Base-by-base conservation (phyloP, 1,139 yeast genomes). In the Sugiyamaella japonica region DNA sequence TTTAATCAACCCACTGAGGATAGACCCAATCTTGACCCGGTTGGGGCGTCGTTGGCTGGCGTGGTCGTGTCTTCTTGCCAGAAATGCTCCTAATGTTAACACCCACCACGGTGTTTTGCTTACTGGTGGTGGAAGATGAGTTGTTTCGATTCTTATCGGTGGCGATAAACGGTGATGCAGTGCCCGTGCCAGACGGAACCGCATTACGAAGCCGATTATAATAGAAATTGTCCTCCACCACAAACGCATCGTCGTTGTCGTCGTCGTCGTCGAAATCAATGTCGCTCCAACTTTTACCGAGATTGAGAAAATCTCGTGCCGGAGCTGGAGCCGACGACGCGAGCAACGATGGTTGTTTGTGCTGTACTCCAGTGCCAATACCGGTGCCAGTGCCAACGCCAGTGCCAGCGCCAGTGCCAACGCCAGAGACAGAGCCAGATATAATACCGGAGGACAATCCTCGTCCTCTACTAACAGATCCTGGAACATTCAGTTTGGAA, bases 211-310 rank as follows among this genome's bases (percentile, higher is more conserved):
- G 44, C 7, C 31, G 37, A 25, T 47, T 47, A 16, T 47, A 47
- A 25, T 47, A 47, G 25, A 48, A 48, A 32, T 48, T 39, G 31
- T 48, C 51, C 29, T 39, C 51, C 3, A 7, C 50, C 2, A 7
- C 50, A 23, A 15, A 25, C 17, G n/a, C 29, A 6, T 20, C 25
- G 43, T 20, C 29, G 43, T 20, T 17, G 43, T 62, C 67, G 49
- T 68, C 70, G 37, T 66, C 70, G 44, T 66, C 69, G 20, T 66
- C 69, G 45, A 63, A 60, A 38, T 60, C 68, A 42, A 67, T 50
- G 54, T 70, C 73, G 43, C 69, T 59, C 73, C 73, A 70, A 48
- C 68, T 64, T 54, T 65, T 68, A 56, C 71, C 71, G 46, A 67
- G 65, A 58, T 66, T 66, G 55, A 65, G 60, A 52, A 63, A 61